Percentiles rank a stretch among this genome's conserved stretches.
phyloP scores from a whole-genome alignment of 2,329 filamentous ascomycete genomes.

The Neopestalotiopsis sp. region DNA sequence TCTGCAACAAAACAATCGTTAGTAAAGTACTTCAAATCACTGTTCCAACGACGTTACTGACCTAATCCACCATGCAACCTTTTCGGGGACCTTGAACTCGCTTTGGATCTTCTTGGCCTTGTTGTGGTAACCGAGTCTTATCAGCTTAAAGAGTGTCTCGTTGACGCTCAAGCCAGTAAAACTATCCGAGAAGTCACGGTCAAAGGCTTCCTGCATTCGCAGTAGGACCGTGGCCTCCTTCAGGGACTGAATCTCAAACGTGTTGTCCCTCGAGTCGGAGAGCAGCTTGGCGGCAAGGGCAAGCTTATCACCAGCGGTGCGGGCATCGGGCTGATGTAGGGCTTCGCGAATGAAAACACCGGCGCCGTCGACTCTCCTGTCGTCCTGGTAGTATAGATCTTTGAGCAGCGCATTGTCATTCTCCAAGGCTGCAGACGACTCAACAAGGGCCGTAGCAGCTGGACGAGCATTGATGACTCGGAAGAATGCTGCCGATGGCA shows the following conservation, averaged over 20 bases:
- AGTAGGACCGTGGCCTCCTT: slow-evolving; percentile 82
- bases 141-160: slow-evolving; percentile 88
- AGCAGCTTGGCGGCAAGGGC: slow-evolving; percentile 85
- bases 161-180: slow-evolving; percentile 88
- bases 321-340: slow-evolving; percentile 71
- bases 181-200: slow-evolving; percentile 77
- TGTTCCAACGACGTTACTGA: slow-evolving; percentile 37
- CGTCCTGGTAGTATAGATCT: slow-evolving; percentile 97
- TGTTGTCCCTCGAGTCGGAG: slow-evolving; percentile 79
- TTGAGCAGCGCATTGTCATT: slow-evolving; percentile 83
- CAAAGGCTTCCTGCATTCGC: slow-evolving; percentile 84
- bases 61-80: slow-evolving; percentile 85
- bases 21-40: neutral
- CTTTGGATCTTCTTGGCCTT: slow-evolving; percentile 85
- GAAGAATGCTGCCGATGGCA: slow-evolving; percentile 91
- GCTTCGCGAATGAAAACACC: slow-evolving; percentile 88
- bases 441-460: slow-evolving; percentile 86
- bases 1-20: slow-evolving; percentile 47
- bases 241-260: slow-evolving; percentile 74
- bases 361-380: slow-evolving; percentile 85
- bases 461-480: slow-evolving; percentile 85
- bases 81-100: slow-evolving; percentile 93
- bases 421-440: slow-evolving; percentile 74
- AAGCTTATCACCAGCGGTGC: slow-evolving; percentile 81
- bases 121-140: slow-evolving; percentile 80